A percentile compares a stretch with the other conserved stretches of the same genome.
Evolutionary conservation across 306 rosid species (phyloP).

Genomic region (Acacia melanoxylon): DNA sequence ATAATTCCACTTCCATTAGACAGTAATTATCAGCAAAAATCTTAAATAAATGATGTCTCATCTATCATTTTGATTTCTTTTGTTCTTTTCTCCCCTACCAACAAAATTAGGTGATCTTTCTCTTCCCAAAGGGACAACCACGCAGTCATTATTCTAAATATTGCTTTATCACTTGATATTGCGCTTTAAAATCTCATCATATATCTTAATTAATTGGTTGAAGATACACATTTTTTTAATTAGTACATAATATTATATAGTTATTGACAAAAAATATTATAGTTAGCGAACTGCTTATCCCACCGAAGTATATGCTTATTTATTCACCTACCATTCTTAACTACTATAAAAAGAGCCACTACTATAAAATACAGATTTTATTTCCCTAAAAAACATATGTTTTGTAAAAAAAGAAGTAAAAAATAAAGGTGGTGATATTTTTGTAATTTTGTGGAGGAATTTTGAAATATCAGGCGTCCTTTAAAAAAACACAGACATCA

Average conservation of each 20-base stretch:
- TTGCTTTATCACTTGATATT: background rate
- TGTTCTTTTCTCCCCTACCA: background rate
- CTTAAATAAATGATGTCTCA: background rate
- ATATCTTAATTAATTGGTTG: background rate
- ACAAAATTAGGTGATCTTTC: constrained; percentile 8
- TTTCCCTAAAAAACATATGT: too few relatives aligned
- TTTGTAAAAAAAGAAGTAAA: too few relatives aligned
- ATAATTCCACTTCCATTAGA: background rate
- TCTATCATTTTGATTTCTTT: background rate
- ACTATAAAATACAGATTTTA: too few relatives aligned
- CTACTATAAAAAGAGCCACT: background rate
- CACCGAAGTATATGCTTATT: background rate
- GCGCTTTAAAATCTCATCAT: background rate
- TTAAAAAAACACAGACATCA: too few relatives aligned
- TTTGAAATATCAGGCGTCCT: too few relatives aligned
- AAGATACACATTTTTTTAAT: background rate
- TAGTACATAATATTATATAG: background rate
- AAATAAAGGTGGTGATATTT: too few relatives aligned
- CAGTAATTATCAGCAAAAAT: background rate
- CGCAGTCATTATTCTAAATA: background rate
- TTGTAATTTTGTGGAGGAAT: too few relatives aligned
- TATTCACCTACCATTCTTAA: background rate
- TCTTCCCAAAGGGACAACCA: background rate
- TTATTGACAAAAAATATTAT: too few relatives aligned
- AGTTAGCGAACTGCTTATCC: background rate